phyloP scores from a whole-genome alignment of 2,329 filamentous ascomycete species.

The Zymoseptoria crescenta region DNA sequence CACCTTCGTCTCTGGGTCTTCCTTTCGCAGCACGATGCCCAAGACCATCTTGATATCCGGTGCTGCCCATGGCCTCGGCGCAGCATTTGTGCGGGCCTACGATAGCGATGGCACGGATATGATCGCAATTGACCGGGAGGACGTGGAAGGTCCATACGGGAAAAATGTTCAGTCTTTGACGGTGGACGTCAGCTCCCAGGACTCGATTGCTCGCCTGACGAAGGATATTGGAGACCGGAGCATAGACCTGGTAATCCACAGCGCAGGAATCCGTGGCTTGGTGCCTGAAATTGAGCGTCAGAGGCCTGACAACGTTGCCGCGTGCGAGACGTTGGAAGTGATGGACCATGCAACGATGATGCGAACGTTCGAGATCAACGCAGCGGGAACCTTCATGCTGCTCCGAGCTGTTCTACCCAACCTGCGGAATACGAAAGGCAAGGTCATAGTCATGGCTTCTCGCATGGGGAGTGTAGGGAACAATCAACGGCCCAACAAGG shows the following conservation, averaged over 20 bases:
- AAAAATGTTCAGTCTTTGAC: constrained; percentile 17
- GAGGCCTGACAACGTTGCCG: constrained; percentile 30
- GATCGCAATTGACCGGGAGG: constrained; percentile 27
- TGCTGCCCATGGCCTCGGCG: constrained; percentile 33
- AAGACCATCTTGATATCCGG: constrained; percentile 30
- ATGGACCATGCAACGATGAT: constrained; percentile 36
- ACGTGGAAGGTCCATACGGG: constrained; percentile 3
- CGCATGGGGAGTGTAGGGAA: constrained; percentile 38
- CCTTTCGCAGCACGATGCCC: neutral
- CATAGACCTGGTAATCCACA: constrained; percentile 38
- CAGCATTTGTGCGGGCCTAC: constrained; percentile 29
- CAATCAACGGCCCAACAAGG: constrained; percentile 26
- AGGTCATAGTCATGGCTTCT: constrained; percentile 37
- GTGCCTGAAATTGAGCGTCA: constrained; percentile 26
- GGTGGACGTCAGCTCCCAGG: constrained; percentile 25
- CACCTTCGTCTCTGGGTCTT: neutral
- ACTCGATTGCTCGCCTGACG: constrained; percentile 20
- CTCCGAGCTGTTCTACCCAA: constrained; percentile 33
- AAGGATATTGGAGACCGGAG: constrained; percentile 13
- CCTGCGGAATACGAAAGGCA: constrained; percentile 22
- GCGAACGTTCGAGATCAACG: constrained; percentile 35
- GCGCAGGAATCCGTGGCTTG: constrained; percentile 39
- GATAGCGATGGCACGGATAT: constrained; percentile 18
- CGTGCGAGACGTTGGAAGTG: constrained; percentile 34
- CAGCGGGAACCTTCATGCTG: constrained; percentile 36